phyloP scores from a whole-genome alignment of 345 rosid species.

The Brassica juncea region DNA sequence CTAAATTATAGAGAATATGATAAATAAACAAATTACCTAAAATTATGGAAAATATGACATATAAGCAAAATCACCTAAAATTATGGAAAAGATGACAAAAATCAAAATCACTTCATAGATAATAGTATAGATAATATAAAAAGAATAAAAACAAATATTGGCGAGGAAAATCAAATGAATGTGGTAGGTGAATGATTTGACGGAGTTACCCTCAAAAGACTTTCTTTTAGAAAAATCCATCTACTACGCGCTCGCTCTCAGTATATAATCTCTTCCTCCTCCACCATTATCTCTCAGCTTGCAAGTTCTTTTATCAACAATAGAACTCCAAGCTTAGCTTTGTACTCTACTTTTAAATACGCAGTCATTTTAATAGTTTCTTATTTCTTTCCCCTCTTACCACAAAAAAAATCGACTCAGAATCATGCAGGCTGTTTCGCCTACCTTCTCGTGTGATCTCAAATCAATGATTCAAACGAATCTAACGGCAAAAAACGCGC shows the following conservation, averaged over 20 bases:
- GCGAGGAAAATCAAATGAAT: constrained; percentile 19
- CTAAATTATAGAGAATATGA: no score
- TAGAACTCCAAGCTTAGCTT: constrained; percentile 31
- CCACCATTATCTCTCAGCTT: constrained; percentile 35
- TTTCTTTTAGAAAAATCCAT: constrained; percentile 1
- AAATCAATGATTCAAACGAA: constrained; percentile 21
- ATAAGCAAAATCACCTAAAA: no score
- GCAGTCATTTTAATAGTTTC: not conserved
- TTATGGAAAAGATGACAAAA: no score
- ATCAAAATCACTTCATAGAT: no score
- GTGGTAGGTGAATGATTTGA: constrained; percentile 42
- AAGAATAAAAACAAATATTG: not conserved
- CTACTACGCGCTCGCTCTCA: not conserved
- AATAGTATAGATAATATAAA: not conserved
- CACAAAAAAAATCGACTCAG: not conserved
- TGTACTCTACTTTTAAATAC: constrained; percentile 17
- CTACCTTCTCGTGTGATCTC: constrained; percentile 38
- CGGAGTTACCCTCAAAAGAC: constrained; percentile 32
- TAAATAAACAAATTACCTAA: no score
- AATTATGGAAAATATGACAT: no score
- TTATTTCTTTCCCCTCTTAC: not conserved
- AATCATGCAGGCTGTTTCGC: constrained; percentile 52
- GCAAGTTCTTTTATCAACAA: constrained; percentile 30
- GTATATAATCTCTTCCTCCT: constrained; percentile 32
- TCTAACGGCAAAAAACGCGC: constrained; percentile 23